Conservation (phyloP, 352 stramenopile species). For the Phytophthora macrochlamydospora region DNA sequence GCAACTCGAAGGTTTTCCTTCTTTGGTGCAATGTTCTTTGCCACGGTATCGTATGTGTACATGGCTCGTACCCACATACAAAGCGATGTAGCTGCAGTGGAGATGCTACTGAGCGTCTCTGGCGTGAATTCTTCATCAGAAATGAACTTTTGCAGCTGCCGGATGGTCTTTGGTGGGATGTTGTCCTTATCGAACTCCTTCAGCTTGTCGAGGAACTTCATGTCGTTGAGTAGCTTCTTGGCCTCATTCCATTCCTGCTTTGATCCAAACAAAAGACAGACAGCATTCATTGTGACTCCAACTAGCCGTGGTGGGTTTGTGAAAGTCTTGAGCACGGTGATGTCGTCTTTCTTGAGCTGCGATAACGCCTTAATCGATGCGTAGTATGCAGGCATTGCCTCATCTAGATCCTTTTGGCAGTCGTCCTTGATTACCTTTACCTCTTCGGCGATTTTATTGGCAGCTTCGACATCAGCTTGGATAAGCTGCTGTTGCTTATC, state of each 20-base stretch:
- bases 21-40: conserved; percentile 94
- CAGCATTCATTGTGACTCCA: conserved; percentile 92
- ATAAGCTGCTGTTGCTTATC: conserved; percentile 92
- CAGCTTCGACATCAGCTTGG: conserved; percentile 90
- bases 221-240: conserved; percentile 91
- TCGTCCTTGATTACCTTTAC: conserved; percentile 95
- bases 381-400: conserved; percentile 93
- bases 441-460: conserved; percentile 91
- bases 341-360: conserved; percentile 92
- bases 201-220: conserved; percentile 92
- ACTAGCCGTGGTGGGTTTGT: conserved; percentile 90
- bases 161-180: conserved; percentile 87
- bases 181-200: conserved; percentile 91
- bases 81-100: conserved; percentile 89
- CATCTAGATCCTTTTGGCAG: conserved; percentile 93
- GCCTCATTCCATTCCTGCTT: conserved; percentile 94
- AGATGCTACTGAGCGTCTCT: conserved; percentile 90
- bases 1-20: conserved; percentile 90
- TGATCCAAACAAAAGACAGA: conserved; percentile 87
- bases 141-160: conserved; percentile 91
- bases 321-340: conserved; percentile 93
- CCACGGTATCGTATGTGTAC: conserved; percentile 94
- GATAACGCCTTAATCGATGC: conserved; percentile 91
- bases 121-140: conserved; percentile 91
- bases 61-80: conserved; percentile 96